A percentile compares a stretch with the other conserved stretches of the same genome.
Evolutionary conservation across 768 basidiomycete genomes (phyloP).

Genomic region (Russula foetens): DNA sequence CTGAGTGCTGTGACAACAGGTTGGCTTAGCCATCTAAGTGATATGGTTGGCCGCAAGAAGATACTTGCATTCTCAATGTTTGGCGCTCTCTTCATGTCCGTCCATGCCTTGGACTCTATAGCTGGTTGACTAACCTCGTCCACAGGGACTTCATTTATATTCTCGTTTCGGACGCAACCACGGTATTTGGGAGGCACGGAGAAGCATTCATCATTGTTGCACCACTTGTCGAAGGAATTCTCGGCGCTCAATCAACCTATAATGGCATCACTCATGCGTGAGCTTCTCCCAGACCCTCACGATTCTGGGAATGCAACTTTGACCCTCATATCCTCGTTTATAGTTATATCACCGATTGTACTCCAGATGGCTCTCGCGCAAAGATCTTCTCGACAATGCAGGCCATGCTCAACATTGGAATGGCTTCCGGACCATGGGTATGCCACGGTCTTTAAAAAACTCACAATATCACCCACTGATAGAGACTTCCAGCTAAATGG

Average conservation of each 20-base stretch:
- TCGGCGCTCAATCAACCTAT: conserved; percentile 20
- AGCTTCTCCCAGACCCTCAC: neutral
- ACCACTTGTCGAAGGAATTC: conserved; percentile 19
- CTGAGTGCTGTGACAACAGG: conserved; percentile 20
- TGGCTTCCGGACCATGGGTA: conserved; percentile 20
- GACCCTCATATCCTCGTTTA: neutral
- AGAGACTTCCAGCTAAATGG: conserved; percentile 14
- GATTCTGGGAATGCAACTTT: neutral
- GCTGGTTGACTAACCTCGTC: neutral
- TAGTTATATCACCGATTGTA: conserved; percentile 20
- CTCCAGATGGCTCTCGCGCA: conserved; percentile 19
- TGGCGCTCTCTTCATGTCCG: conserved; percentile 21
- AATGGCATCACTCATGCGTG: conserved; percentile 21
- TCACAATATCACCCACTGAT: neutral
- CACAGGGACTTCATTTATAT: conserved; percentile 21
- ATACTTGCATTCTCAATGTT: conserved; percentile 20
- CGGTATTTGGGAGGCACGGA: conserved; percentile 14
- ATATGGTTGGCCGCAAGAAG: conserved; percentile 17
- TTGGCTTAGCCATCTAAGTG: conserved; percentile 20
- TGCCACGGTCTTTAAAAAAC: neutral
- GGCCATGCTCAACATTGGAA: conserved; percentile 21
- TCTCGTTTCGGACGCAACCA: conserved; percentile 16
- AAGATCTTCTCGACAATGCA: conserved; percentile 20
- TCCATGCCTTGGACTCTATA: neutral
- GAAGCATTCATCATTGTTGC: conserved; percentile 20